Evolutionary conservation across 139 green algal species (phyloP).

Genomic region (Zygnema cylindricum): DNA sequence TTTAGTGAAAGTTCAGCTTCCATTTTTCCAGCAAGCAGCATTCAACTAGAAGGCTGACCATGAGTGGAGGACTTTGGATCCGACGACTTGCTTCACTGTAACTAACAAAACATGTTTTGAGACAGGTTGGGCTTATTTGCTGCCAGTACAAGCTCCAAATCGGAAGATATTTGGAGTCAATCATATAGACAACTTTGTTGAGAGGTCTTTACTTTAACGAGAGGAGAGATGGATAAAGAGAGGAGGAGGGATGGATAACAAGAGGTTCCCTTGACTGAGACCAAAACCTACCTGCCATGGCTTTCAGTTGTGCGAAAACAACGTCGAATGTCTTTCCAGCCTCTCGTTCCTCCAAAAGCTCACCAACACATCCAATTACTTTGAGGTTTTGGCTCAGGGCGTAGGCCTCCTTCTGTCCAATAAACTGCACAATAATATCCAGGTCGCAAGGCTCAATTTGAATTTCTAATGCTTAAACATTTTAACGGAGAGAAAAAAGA

Average conservation of each 20-base stretch:
- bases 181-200: neutral
- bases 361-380: conserved; percentile 95
- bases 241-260: too few species aligned
- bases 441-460: neutral
- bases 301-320: conserved; percentile 61
- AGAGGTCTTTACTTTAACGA: neutral
- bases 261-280: neutral
- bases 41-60: too few species aligned
- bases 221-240: too few species aligned
- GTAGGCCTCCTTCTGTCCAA: conserved; percentile 87
- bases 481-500: neutral
- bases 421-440: conserved; percentile 64
- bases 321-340: conserved; percentile 69
- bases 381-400: conserved; percentile 84
- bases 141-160: too few species aligned
- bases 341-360: conserved; percentile 93
- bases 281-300: conserved; percentile 53
- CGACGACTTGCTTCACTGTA: too few species aligned
- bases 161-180: too few species aligned
- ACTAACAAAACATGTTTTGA: too few species aligned
- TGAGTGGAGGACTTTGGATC: too few species aligned
- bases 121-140: too few species aligned
- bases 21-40: too few species aligned
- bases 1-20: too few species aligned
- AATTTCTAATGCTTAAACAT: conserved; percentile 1